Percentiles rank a stretch among this genome's conserved stretches.
These are phyloP conservation scores for Lepiota brunneoincarnata DNA, from an alignment of 768 basidiomycete species.

Conservation along the genomic window DNA sequence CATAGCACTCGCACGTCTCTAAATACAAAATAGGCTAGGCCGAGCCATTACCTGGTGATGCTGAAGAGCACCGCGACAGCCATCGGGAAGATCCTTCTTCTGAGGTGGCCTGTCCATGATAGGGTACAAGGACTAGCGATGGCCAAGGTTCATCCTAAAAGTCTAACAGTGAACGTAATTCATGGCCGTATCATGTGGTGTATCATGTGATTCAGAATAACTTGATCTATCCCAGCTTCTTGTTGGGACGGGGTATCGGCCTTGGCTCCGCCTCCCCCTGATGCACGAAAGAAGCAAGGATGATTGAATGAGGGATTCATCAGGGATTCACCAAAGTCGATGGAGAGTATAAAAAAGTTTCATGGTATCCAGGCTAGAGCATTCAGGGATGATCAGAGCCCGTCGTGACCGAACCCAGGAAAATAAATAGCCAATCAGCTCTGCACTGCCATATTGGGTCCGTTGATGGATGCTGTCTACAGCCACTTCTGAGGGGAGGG, in stretches of 20 bases:
- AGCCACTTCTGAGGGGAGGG: neutral
- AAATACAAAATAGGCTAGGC: neutral
- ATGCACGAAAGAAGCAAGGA: constrained; percentile 40
- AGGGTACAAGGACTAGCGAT: no score
- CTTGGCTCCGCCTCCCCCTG: no score
- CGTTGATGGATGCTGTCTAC: neutral
- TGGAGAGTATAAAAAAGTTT: constrained; percentile 40
- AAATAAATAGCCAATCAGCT: neutral
- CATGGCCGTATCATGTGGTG: no score
- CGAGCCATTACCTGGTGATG: no score
- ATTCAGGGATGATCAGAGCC: constrained; percentile 14
- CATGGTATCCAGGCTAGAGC: constrained; percentile 37
- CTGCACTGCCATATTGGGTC: neutral
- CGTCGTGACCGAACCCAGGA: neutral
- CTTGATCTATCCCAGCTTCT: no score
- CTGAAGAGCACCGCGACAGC: no score
- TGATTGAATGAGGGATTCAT: constrained; percentile 41
- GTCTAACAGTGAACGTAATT: no score
- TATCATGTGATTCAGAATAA: no score
- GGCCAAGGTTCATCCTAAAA: no score
- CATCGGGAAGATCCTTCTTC: no score
- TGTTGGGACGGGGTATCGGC: no score
- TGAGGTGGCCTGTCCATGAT: no score
- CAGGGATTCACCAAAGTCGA: constrained; percentile 29
- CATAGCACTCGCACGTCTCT: neutral